Conservation (phyloP, 2,329 filamentous ascomycete genomes). For the Blastomyces silverae region DNA sequence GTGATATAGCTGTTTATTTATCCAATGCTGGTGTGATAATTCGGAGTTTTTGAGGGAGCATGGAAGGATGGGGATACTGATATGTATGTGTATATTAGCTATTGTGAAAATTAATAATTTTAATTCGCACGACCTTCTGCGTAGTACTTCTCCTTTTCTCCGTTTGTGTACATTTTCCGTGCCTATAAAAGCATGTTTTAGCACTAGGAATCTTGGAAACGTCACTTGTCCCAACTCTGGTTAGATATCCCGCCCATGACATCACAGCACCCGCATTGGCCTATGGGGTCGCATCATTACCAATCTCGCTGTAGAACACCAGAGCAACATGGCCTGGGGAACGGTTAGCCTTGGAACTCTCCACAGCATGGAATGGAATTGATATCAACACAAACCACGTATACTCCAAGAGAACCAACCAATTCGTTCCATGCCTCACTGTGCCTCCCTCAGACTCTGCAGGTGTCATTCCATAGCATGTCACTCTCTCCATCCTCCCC, state of each 20-base stretch:
- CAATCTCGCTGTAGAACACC: background rate
- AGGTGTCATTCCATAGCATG: slow-evolving; percentile 1
- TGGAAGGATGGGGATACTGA: background rate
- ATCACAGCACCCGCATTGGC: background rate
- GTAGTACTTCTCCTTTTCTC: background rate
- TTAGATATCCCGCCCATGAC: background rate
- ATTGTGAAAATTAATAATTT: background rate
- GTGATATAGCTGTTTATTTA: background rate
- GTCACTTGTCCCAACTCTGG: background rate
- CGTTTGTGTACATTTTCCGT: too few species aligned
- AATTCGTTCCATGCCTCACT: background rate
- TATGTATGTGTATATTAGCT: background rate
- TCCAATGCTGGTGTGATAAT: background rate
- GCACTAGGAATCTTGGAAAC: background rate
- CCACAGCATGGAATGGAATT: background rate
- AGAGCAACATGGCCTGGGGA: background rate
- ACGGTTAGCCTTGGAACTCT: background rate
- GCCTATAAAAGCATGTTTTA: background rate
- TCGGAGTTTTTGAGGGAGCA: background rate
- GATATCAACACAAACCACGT: background rate
- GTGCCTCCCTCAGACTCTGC: background rate
- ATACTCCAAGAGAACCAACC: background rate
- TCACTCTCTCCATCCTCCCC: background rate
- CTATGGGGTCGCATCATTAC: background rate
- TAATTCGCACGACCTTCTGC: background rate